phyloP scores from a whole-genome alignment of 192 early-diverging fungal genomes.

The Coemansia sp. region DNA sequence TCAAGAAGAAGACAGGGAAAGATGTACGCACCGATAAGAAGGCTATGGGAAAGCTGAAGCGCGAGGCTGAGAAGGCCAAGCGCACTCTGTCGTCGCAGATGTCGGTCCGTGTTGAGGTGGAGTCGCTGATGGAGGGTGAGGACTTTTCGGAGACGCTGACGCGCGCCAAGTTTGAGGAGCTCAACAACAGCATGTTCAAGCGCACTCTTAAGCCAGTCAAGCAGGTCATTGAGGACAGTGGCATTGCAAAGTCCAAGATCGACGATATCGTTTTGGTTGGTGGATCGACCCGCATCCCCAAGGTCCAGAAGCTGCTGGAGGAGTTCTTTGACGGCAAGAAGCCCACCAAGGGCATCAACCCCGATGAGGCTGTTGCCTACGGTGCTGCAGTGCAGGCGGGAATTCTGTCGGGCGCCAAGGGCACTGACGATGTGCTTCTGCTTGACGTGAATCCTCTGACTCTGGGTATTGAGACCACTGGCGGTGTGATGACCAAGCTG shows the following conservation, averaged over 20 bases:
- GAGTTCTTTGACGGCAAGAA: conserved; percentile 97
- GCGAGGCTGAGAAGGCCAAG: conserved; percentile 98
- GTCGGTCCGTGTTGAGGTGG: conserved; percentile 90
- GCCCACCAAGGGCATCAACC: conserved; percentile 95
- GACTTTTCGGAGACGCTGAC: conserved; percentile 93
- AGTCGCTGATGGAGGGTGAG: conserved; percentile 85
- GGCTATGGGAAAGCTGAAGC: conserved; percentile 92
- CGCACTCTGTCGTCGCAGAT: conserved; percentile 91
- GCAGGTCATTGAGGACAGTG: conserved; percentile 89
- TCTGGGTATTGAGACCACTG: conserved; percentile 97
- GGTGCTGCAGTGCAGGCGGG: conserved; percentile 97
- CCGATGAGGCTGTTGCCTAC: conserved; percentile 98
- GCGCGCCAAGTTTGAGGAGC: conserved; percentile 96
- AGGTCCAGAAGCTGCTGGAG: conserved; percentile 90
- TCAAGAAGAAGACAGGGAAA: conserved; percentile 88
- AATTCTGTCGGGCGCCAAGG: conserved; percentile 76
- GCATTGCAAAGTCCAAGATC: conserved; percentile 79
- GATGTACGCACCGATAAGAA: conserved; percentile 81
- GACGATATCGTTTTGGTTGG: conserved; percentile 97
- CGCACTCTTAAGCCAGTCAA: conserved; percentile 93
- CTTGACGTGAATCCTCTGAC: conserved; percentile 96
- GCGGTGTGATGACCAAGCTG: conserved; percentile 95
- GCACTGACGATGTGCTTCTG: conserved; percentile 68
- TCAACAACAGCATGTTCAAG: conserved; percentile 92
- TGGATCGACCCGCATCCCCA: conserved; percentile 98